Evolutionary conservation across 2,329 filamentous ascomycete species (phyloP), one percentile per base, ranked within the genome.

Genomic region (Hypomyces rosellus): DNA sequence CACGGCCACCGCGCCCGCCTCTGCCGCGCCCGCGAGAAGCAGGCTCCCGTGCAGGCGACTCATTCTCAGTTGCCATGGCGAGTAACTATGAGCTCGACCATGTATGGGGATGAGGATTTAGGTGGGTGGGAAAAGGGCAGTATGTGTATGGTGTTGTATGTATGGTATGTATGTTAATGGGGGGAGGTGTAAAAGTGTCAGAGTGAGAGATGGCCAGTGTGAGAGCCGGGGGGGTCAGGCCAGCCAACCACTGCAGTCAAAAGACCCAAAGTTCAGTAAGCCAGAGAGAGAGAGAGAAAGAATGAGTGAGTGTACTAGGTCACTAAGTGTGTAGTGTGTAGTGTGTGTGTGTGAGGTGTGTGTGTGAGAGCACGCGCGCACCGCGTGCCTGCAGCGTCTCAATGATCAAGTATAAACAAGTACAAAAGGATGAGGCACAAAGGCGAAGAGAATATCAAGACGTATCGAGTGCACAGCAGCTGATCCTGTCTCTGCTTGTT

Each of bases 21-120:
- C 65, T 58, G 60, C 63, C 64, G 53, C 67, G 67, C 51, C 67
- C 67, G 58, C 67, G 66, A 52, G 59, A 58, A 50, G 64, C 59
- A 49, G 67, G 62, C 57, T 69, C 66, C 57, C 63, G 63, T 52
- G 65, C 65, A 52, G 62, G 62, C 58, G 66, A 66, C 58, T 69
- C 67, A 57, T 62, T 67, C 60, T 69, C 65, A 62, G 60, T 59
- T 63, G 65, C 61, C 68, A 70, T 71, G 65, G 54, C 57, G 55
- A 49, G 56, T 51, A 48, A 49, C 52, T 49, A 45, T 57, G 60
- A 57, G 59, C 51, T 54, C 53, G 61, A 44, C 62, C 65, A 69
- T 68, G 61, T 65, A 65, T 60, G 34, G 44, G n/a, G 22, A 14
- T 48, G 44, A 37, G 14, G 25, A 34, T 30, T 20, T 16, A 30